Evolutionary conservation across 208 protist genomes (phyloP), one percentile per base, ranked within the genome.

Genomic region (Phytomonas sp.): DNA sequence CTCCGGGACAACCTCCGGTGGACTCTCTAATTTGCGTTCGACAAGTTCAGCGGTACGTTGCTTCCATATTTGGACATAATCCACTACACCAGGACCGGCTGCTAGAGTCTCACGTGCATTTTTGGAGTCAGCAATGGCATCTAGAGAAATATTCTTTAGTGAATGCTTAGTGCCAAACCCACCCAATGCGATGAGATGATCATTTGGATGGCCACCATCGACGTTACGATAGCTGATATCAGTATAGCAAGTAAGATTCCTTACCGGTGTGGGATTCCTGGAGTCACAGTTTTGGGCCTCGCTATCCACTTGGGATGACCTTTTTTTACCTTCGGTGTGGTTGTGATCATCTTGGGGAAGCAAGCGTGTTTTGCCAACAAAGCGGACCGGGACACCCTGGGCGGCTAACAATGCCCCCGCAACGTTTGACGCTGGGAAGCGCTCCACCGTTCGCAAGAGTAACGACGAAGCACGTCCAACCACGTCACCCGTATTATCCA

Each of bases 331-430:
- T 23, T 40, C 23, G 8, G 4, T 10, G 16, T 19, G 7, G 33
- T 1, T 23, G 37, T 67, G 10, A 67, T 23, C 32, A 23, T 61
- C 64, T 11, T 60, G 60, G 0, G 77, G 77, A 26, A 81, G 8
- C 10, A 75, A 36, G 34, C 84, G 80, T n/a, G 84, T 84, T 60
- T 86, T 84, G 40, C 68, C 72, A 0, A 79, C 74, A 74, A 90
- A 93, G 19, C 84, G 83, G 30, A 84, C 66, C 2, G 82, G 73
- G 2, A 92, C 70, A 2, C 90, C 90, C 62, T 95, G 90, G 23
- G 84, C 90, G 0, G 87, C 86, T 14, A 95, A 73, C 45, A 95
- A 45, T 0, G 83, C 81, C 71, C 92, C 90, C 31, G 87, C 84
- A 19, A 95, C 80, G 40, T 81, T 84, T 37, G 61, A 63, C 8